phyloP scores from a whole-genome alignment of 2,329 filamentous ascomycete species.

The Orbilia brochopaga region DNA sequence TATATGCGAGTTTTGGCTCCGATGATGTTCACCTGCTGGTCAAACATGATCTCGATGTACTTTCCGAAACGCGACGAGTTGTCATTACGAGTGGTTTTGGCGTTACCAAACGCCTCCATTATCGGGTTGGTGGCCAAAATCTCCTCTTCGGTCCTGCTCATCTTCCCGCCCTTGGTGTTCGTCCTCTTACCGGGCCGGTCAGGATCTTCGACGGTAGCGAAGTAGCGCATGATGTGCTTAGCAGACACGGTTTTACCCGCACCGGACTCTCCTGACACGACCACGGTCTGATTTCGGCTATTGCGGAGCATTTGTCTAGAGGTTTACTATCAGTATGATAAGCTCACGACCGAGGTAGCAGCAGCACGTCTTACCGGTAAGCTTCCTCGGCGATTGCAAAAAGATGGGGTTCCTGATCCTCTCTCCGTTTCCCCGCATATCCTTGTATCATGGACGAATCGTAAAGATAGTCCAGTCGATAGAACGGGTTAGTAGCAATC shows the following conservation, averaged over 20 bases:
- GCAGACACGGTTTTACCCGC: slow-evolving; percentile 98
- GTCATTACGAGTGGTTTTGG: slow-evolving; percentile 99
- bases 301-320: slow-evolving; percentile 93
- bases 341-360: slow-evolving; percentile 18
- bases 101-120: slow-evolving; percentile 99
- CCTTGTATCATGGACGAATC: slow-evolving; percentile 99
- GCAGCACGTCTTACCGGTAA: slow-evolving; percentile 74
- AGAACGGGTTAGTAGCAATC: slow-evolving; percentile 98
- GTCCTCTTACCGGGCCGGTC: slow-evolving; percentile 77
- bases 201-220: slow-evolving; percentile 93
- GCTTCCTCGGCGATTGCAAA: slow-evolving; percentile 99
- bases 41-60: slow-evolving; percentile 99
- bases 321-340: slow-evolving; percentile 11
- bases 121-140: slow-evolving; percentile 98
- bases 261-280: slow-evolving; percentile 98
- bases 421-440: slow-evolving; percentile 94
- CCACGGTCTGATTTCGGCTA: slow-evolving; percentile 94
- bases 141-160: slow-evolving; percentile 98
- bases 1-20: slow-evolving; percentile 97
- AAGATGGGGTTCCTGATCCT: slow-evolving; percentile 94
- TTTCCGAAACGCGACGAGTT: slow-evolving; percentile 99
- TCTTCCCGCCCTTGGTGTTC: slow-evolving; percentile 74
- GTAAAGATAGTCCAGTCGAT: slow-evolving; percentile 95
- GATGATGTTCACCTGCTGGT: slow-evolving; percentile 92
- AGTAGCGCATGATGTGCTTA: slow-evolving; percentile 99